A percentile compares a stretch with the other conserved stretches of the same genome.
These are phyloP conservation scores for Pterocarpus macrocarpus DNA, from an alignment of 306 rosid species.

Conservation along the genomic window DNA sequence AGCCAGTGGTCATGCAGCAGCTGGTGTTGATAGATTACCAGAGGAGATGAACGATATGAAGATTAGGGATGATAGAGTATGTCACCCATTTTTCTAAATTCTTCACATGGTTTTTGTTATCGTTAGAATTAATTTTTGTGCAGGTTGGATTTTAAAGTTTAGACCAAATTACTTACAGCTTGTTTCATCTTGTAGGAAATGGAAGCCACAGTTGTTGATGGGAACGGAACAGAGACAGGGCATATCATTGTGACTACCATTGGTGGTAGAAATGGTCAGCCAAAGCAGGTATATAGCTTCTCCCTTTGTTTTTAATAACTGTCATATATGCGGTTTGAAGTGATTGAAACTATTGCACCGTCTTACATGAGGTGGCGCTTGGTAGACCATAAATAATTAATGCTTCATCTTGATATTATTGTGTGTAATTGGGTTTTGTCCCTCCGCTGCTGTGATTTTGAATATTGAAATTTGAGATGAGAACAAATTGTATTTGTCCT, in stretches of 20 bases:
- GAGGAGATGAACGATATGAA: constrained; percentile 99
- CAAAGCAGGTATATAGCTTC: constrained; percentile 79
- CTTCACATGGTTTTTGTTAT: not conserved
- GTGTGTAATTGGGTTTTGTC: constrained; percentile 11
- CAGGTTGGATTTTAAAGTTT: constrained; percentile 18
- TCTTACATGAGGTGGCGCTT: constrained; percentile 2
- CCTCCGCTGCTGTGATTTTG: constrained; percentile 14
- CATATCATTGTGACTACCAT: constrained; percentile 96
- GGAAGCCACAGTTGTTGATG: constrained; percentile 90
- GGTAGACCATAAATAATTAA: not conserved
- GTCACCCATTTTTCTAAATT: constrained; percentile 15
- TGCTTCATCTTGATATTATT: not conserved
- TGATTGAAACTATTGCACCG: constrained; percentile 20
- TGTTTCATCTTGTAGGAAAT: constrained; percentile 66
- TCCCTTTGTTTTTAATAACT: not conserved
- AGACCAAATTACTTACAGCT: constrained; percentile 25
- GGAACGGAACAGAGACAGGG: constrained; percentile 94
- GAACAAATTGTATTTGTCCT: constrained; percentile 8
- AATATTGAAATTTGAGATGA: constrained; percentile 26
- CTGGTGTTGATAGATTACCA: constrained; percentile 85
- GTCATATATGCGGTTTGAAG: not conserved
- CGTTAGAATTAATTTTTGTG: not conserved
- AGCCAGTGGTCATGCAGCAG: constrained; percentile 65
- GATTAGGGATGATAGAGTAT: constrained; percentile 92
- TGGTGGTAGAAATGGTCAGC: constrained; percentile 96